Percentiles rank a stretch among this genome's conserved stretches.
Conservation (phyloP, 495 filamentous ascomycete species). For the Aspergillus biplanus region DNA sequence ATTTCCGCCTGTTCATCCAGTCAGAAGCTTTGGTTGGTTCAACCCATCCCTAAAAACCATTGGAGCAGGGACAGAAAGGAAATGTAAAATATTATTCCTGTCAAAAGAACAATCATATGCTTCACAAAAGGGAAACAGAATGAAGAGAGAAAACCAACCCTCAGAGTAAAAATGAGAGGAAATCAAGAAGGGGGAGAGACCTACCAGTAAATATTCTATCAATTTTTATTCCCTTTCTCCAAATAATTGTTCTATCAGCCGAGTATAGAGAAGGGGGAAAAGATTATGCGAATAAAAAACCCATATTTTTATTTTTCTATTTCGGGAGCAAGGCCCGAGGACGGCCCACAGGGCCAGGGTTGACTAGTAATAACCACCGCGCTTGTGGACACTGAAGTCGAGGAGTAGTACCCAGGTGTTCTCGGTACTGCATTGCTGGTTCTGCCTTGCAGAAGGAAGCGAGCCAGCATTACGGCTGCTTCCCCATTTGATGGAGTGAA, state of each 20-base stretch:
- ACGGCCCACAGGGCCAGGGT: slow-evolving; percentile 16
- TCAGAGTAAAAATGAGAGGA: neutral
- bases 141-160: too few relatives aligned
- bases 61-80: slow-evolving; percentile 2
- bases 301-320: slow-evolving; percentile 9
- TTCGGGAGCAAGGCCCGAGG: slow-evolving; percentile 15
- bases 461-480: slow-evolving; percentile 22
- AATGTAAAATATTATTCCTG: neutral
- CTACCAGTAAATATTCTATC: neutral
- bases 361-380: slow-evolving; percentile 17
- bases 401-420: too few relatives aligned
- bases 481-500: slow-evolving; percentile 21
- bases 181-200: neutral
- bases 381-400: slow-evolving; percentile 17
- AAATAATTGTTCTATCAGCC: neutral
- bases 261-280: neutral
- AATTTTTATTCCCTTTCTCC: neutral
- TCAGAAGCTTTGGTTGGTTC: neutral
- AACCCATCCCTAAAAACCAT: neutral
- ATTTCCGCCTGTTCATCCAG: slow-evolving; percentile 13
- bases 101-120: neutral
- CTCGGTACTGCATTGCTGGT: slow-evolving; percentile 13
- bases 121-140: too few relatives aligned
- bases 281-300: neutral
- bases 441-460: neutral